Base-by-base conservation (phyloP, 2,329 filamentous ascomycete species). In the Diaporthe eres region DNA sequence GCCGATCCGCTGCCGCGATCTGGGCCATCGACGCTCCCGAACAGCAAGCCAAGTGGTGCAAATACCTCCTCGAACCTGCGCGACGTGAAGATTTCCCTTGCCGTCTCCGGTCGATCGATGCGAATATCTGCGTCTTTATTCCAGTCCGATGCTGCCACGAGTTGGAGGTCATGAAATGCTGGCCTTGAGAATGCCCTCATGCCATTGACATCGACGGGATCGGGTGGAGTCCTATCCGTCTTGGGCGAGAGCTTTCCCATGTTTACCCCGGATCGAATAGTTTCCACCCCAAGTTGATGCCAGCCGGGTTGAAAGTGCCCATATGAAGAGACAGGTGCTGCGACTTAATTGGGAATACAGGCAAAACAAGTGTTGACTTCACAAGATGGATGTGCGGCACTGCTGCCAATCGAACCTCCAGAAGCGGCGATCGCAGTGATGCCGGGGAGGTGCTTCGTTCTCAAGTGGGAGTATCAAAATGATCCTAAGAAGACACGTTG, bases 121-220 rank as follows among this genome's bases (percentile, higher is more conserved):
- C 4, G 91, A 81, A 79, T 90, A 91, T 0, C 49, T 55, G 89
- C 81, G 88, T 90, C 76, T 82, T 85, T 82, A 91, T 85, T 0
- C 89, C 89, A 7, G 85, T 81, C 78, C 78, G 85, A 85, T 22
- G 87, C 89, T 1, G 85, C 88, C 22, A 87, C 81, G 31, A 88
- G 70, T 79, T 91, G 89, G 78, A 88, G 90, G 3, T 87, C 87
- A 82, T 91, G 89, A 1, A 88, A 88, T 4, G 89, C 88, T 3
- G 90, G 87, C 85, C 89, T 83, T 37, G 4, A 9, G 6, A n/a
- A 31, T 37, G 19, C 8, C 12, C 13, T n/a, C 17, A 25, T 67
- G 42, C 10, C 8, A 1, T 51, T n/a, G 44, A 67, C 17, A 68
- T 19, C 12, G 19, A 39, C 9, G 8, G 31, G 19, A 31, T 51